These are phyloP conservation scores for Lactarius trivialis DNA, from an alignment of 768 basidiomycete genomes.

Conservation along the genomic window DNA sequence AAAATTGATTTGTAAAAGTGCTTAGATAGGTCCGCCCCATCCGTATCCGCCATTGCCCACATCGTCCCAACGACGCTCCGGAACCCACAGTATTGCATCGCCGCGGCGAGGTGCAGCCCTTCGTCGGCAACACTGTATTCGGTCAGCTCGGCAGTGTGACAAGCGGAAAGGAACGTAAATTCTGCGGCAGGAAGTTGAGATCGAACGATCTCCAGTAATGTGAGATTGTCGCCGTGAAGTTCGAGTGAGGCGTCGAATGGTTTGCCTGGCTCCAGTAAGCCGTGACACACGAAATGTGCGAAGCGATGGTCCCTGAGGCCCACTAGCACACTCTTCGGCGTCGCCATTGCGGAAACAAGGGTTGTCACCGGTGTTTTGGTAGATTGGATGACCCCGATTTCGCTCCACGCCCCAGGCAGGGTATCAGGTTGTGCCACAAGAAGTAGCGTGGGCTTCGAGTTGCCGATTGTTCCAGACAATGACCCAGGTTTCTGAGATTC, in stretches of 20 bases:
- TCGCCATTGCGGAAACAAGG: not conserved
- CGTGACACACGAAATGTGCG: no score
- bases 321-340: not conserved
- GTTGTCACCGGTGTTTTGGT: not conserved
- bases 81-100: no score
- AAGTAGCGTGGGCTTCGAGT: conserved; percentile 3
- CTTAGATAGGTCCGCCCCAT: no score
- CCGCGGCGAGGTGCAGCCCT: no score
- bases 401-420: not conserved
- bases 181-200: not conserved
- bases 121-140: no score
- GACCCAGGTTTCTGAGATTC: not conserved
- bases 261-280: no score
- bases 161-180: not conserved
- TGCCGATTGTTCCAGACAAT: not conserved
- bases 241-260: no score
- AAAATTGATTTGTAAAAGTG: not conserved
- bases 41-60: no score
- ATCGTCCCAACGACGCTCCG: no score
- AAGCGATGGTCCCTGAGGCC: not conserved
- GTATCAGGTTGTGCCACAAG: not conserved
- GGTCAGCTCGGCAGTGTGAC: not conserved
- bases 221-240: no score
- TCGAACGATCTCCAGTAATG: not conserved
- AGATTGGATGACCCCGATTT: not conserved